Percentiles rank a stretch among this genome's conserved stretches.
Conservation (phyloP, 768 basidiomycete species). For the Lentinus brumalis region DNA sequence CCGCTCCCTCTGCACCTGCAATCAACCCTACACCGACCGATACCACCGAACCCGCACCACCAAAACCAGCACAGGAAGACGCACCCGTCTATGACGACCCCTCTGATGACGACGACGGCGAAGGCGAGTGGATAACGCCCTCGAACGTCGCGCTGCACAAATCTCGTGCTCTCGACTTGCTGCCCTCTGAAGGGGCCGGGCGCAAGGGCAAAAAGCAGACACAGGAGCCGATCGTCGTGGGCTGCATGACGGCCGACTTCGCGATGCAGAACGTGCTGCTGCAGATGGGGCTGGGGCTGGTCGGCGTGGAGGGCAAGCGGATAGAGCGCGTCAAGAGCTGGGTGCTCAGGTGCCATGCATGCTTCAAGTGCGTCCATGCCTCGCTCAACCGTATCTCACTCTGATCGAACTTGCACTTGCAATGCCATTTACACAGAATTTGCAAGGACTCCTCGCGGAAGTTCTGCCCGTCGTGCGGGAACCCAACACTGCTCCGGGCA, state of each 20-base stretch:
- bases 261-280: constrained; percentile 98
- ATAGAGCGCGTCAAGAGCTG: constrained; percentile 93
- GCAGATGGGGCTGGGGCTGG: constrained; percentile 90
- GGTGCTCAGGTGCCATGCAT: constrained; percentile 96
- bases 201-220: constrained; percentile 35
- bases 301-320: constrained; percentile 87
- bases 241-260: constrained; percentile 98
- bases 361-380: constrained; percentile 83
- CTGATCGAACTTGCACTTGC: neutral
- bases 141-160: constrained; percentile 84
- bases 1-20: neutral
- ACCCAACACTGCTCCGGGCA: constrained; percentile 84
- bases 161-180: constrained; percentile 80
- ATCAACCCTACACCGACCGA: constrained; percentile 16
- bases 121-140: constrained; percentile 98
- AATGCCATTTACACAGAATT: constrained; percentile 54
- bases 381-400: constrained; percentile 1
- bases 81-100: constrained; percentile 70
- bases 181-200: constrained; percentile 55
- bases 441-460: constrained; percentile 94
- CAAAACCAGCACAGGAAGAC: neutral
- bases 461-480: constrained; percentile 98
- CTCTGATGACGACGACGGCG: constrained; percentile 76
- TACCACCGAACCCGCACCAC: neutral
- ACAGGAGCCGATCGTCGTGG: constrained; percentile 57